Evolutionary conservation across 331 rosid genomes (phyloP).

Genomic region (Erythrophleum ivorense): DNA sequence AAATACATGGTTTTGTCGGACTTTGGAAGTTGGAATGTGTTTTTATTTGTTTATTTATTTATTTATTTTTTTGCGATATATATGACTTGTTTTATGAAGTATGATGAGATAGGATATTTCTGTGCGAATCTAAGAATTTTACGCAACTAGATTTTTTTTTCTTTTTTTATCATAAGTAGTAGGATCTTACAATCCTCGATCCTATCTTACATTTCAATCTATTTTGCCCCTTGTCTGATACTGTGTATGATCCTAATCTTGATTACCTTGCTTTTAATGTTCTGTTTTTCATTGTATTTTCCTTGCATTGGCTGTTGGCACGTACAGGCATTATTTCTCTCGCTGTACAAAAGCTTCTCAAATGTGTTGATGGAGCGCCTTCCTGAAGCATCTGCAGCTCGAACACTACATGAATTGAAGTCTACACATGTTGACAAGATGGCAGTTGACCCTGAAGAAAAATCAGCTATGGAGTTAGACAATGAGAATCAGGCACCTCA

Average conservation of each 20-base stretch:
- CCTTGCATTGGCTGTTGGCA: constrained; percentile 37
- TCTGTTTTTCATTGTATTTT: constrained; percentile 26
- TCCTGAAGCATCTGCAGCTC: constrained; percentile 67
- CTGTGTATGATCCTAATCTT: not conserved
- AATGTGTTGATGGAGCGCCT: constrained; percentile 79
- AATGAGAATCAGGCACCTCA: constrained; percentile 64
- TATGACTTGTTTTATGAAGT: no score
- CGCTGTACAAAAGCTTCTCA: constrained; percentile 77
- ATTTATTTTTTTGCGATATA: no score
- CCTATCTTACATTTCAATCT: no score
- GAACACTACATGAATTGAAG: constrained; percentile 71
- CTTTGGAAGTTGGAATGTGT: no score
- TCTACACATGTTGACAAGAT: constrained; percentile 60
- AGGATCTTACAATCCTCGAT: no score
- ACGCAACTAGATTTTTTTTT: no score
- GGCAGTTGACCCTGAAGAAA: constrained; percentile 79
- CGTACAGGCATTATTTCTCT: constrained; percentile 75
- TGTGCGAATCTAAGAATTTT: no score
- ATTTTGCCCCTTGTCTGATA: not conserved
- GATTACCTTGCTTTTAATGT: not conserved
- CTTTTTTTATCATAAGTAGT: no score
- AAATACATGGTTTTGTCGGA: no score
- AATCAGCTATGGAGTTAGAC: constrained; percentile 85
- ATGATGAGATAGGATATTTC: no score
- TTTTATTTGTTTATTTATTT: no score